Conservation (phyloP, 371 early-diverging fungal genomes). For the Mycotypha africana region DNA sequence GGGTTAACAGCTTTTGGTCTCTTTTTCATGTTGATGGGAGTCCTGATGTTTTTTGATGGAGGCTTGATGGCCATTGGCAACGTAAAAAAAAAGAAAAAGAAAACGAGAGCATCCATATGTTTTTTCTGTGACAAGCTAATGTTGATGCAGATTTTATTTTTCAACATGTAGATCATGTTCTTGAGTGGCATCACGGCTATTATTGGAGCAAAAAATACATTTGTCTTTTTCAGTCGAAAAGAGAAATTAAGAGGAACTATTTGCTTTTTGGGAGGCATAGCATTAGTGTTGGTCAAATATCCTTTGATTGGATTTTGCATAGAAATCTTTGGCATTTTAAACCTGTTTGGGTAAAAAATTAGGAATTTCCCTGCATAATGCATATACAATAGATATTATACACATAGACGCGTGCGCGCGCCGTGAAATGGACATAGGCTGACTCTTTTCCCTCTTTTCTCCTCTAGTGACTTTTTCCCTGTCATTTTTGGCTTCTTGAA, state of each 20-base stretch:
- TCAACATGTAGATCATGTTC: constrained; percentile 71
- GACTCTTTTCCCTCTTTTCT: too few species aligned
- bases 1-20: constrained; percentile 95
- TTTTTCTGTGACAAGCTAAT: too few species aligned
- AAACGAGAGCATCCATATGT: background rate
- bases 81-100: constrained; percentile 41
- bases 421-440: too few species aligned
- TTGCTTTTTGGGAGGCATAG: constrained; percentile 89
- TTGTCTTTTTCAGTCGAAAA: constrained; percentile 76
- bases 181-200: constrained; percentile 82
- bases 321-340: constrained; percentile 92
- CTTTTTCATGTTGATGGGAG: constrained; percentile 89
- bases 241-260: constrained; percentile 86
- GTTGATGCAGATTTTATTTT: too few species aligned
- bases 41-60: constrained; percentile 89
- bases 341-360: constrained; percentile 95
- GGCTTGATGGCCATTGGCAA: constrained; percentile 96
- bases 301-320: constrained; percentile 87
- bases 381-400: too few species aligned
- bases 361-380: too few species aligned
- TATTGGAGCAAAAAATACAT: constrained; percentile 82
- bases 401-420: too few species aligned
- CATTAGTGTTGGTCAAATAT: constrained; percentile 83
- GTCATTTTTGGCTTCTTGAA: constrained; percentile 84
- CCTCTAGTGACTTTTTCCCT: constrained; percentile 90